Percentiles rank a stretch among this genome's conserved stretches.
These are phyloP conservation scores for Emmonsiellopsis sp. DNA, from an alignment of 2,329 filamentous ascomycete genomes.

Conservation along the genomic window DNA sequence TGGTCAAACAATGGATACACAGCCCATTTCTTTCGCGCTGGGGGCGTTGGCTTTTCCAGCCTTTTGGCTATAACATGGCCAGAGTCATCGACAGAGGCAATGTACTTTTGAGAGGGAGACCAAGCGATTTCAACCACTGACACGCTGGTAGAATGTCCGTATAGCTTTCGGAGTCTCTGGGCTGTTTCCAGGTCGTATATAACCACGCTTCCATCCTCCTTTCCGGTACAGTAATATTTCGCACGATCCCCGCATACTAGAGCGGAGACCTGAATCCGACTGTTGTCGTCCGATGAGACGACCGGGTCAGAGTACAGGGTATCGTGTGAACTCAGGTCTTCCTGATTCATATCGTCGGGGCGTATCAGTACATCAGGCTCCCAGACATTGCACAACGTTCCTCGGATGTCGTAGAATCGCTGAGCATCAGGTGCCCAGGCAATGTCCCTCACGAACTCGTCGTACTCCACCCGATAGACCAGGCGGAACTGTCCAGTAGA, in stretches of 20 bases:
- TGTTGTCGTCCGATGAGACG: neutral
- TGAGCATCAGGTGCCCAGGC: conserved; percentile 17
- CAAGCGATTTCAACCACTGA: conserved; percentile 4
- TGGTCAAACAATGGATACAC: conserved; percentile 7
- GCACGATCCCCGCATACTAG: neutral
- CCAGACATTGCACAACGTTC: conserved; percentile 20
- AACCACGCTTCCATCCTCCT: conserved; percentile 15
- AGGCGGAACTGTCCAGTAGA: conserved; percentile 14
- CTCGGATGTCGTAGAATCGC: conserved; percentile 22
- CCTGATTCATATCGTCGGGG: conserved; percentile 11
- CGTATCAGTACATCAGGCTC: conserved; percentile 19
- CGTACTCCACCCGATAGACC: conserved; percentile 17
- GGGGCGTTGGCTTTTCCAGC: conserved; percentile 2
- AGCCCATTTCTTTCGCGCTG: conserved; percentile 4
- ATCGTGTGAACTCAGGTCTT: conserved; percentile 3
- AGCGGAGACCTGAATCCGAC: neutral
- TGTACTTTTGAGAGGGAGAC: conserved; percentile 9
- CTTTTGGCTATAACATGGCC: conserved; percentile 7
- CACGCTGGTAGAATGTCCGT: neutral
- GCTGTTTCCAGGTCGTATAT: conserved; percentile 9
- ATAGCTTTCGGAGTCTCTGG: conserved; percentile 4
- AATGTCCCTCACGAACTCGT: conserved; percentile 15
- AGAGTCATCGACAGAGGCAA: conserved; percentile 8
- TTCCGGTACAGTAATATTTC: conserved; percentile 15
- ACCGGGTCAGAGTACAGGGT: neutral